Conservation (phyloP, 2,329 filamentous ascomycete genomes). For the Ophidiomyces ophidiicola region DNA sequence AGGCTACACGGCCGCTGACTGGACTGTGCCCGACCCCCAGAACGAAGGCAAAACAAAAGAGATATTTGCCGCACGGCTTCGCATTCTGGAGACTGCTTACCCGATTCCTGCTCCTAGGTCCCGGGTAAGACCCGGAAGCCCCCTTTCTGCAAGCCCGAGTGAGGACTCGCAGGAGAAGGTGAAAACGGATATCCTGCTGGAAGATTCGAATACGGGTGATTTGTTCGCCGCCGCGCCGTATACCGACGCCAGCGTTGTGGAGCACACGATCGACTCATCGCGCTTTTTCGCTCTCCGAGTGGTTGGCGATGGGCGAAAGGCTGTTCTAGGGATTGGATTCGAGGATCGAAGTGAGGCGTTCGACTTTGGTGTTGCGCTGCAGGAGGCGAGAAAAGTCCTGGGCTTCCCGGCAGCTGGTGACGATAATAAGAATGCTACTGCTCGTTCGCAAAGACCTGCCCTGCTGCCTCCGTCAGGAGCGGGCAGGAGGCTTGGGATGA, state of each 20-base stretch:
- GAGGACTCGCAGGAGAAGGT: conserved; percentile 41
- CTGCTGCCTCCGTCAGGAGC: conserved; percentile 1
- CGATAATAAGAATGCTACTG: conserved; percentile 11
- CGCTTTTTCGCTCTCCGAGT: conserved; percentile 79
- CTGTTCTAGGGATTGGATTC: conserved; percentile 71
- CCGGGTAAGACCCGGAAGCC: conserved; percentile 14
- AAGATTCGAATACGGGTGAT: conserved; percentile 59
- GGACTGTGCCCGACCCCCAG: conserved; percentile 47
- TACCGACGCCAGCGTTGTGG: conserved; percentile 51
- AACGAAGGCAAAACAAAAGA: conserved; percentile 53
- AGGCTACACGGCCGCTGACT: conserved; percentile 64
- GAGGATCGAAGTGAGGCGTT: conserved; percentile 78
- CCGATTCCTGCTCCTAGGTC: conserved; percentile 20
- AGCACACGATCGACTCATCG: conserved; percentile 65
- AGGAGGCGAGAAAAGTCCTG: conserved; percentile 61
- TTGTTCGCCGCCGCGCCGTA: conserved; percentile 80
- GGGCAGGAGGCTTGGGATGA: conserved; percentile 6
- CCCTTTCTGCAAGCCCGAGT: conserved; percentile 20
- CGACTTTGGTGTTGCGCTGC: conserved; percentile 68
- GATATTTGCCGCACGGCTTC: conserved; percentile 76
- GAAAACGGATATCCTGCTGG: conserved; percentile 64
- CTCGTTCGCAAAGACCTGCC: conserved; percentile 1
- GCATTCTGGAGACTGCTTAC: conserved; percentile 62
- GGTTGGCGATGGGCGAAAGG: conserved; percentile 64
- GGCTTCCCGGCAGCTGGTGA: conserved; percentile 43